phyloP scores from a whole-genome alignment of 1,284 basidiomycete genomes.

The Leucoagaricus sp. region DNA sequence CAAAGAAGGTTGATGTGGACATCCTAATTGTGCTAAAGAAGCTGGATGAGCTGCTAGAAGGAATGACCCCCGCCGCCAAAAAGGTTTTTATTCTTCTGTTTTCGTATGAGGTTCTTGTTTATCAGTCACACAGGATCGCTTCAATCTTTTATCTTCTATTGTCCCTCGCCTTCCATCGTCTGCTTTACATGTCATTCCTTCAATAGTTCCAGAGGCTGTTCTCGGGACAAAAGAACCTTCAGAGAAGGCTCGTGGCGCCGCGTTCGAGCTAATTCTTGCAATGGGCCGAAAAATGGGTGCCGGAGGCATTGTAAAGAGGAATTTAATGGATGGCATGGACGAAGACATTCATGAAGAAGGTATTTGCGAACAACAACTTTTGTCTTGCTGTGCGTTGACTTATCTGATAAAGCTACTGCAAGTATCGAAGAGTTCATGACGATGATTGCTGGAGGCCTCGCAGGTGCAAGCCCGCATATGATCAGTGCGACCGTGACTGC shows the following conservation, averaged over 20 bases:
- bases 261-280: conserved; percentile 88
- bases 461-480: conserved; percentile 95
- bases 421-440: conserved; percentile 93
- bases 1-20: conserved; percentile 55
- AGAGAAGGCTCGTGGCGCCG: conserved; percentile 86
- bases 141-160: conserved; percentile 76
- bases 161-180: conserved; percentile 71
- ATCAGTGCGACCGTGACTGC: conserved; percentile 97
- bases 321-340: conserved; percentile 81
- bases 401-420: conserved; percentile 57
- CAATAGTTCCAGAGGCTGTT: conserved; percentile 92
- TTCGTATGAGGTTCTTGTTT: conserved; percentile 6
- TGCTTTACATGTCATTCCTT: conserved; percentile 84
- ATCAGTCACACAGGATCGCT: conserved; percentile 66
- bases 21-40: conserved; percentile 62
- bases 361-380: conserved; percentile 30
- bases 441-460: conserved; percentile 95
- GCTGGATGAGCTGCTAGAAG: conserved; percentile 65
- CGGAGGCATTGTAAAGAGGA: conserved; percentile 84
- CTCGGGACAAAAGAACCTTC: conserved; percentile 99
- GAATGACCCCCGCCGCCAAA: conserved; percentile 85
- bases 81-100: conserved; percentile 52
- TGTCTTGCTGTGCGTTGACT: not conserved
- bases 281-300: conserved; percentile 94
- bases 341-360: conserved; percentile 61